These are phyloP conservation scores for Mucor piriformis DNA, from an alignment of 371 early-diverging fungal genomes.

Conservation along the genomic window DNA sequence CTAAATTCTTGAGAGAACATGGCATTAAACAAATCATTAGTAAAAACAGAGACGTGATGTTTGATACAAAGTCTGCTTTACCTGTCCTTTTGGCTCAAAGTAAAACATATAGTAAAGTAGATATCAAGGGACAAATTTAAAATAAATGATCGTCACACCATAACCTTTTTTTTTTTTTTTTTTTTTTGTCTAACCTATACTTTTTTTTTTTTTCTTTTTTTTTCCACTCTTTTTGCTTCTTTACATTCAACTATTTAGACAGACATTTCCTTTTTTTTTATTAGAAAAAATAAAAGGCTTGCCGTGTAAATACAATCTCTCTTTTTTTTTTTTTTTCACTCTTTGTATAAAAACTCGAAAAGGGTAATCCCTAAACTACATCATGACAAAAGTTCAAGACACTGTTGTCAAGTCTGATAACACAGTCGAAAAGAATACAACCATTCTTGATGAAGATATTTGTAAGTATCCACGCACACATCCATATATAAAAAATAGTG, in stretches of 20 bases:
- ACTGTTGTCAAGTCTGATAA: not conserved
- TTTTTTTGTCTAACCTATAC: not conserved
- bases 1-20: constrained; percentile 46
- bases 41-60: constrained; percentile 11
- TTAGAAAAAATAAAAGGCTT: too few relatives aligned
- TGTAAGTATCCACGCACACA: constrained; percentile 10
- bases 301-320: not conserved
- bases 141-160: constrained; percentile 10
- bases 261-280: not conserved
- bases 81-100: constrained; percentile 51
- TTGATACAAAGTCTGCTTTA: constrained; percentile 62
- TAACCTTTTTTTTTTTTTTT: constrained; percentile 1
- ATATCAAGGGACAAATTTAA: constrained; percentile 67
- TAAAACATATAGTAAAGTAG: constrained; percentile 63
- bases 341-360: not conserved
- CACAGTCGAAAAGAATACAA: constrained; percentile 10
- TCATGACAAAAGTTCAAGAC: not conserved
- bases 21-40: constrained; percentile 20
- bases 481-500: too few relatives aligned
- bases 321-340: not conserved
- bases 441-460: constrained; percentile 18
- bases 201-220: constrained; percentile 7
- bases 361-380: not conserved
- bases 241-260: not conserved
- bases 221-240: constrained; percentile 3